Base-by-base conservation (phyloP, 805 yeast genomes). In the Candida nanaspora region DNA sequence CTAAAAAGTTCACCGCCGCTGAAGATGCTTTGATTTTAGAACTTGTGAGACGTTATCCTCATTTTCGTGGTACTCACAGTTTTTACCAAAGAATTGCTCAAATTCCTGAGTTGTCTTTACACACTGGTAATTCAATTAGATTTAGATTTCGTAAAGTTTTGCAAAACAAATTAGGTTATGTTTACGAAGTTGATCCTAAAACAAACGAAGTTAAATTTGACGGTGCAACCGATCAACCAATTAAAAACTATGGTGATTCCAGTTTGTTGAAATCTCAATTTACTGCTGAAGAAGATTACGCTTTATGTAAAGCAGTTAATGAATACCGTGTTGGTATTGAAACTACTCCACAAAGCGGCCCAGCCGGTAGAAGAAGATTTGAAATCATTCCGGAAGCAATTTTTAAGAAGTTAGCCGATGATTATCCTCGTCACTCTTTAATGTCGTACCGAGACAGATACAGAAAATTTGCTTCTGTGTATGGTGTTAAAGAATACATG, bases 371-470 rank as follows among this genome's bases (percentile, higher is more conserved):
- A 4, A 47, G 51, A 29, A 53, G 51, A 39, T 37, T 45, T 18
- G 53, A 49, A n/a, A 46, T 47, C 2, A 53, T 58, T 29, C 66
- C 66, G 3, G 66, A 62, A 47, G 52, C 65, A 16, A 65, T 70
- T 16, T 72, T 69, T 49, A 63, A 61, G 15, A 55, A 56, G 19
- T 55, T 72, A 43, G 62, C 66, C 35, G 55, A 61, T 27, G 53
- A 52, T 30, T 55, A 63, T 41, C 74, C 81, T 10, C 62, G 69
- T 29, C 93, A 85, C 57, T 65, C 84, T 3, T 69, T 70, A 36
- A 72, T 74, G 52, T 80, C 89, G n/a, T 85, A 91, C 89, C 76
- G 93, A 57, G 93, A 84, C 55, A 69, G 93, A 46, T 84, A 74
- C 56, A 65, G 91, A 48, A 84, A 82, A 59, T 82, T 81, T 59